phyloP scores from a whole-genome alignment of 2,329 filamentous ascomycete species.

The Xylariaceae sp. region DNA sequence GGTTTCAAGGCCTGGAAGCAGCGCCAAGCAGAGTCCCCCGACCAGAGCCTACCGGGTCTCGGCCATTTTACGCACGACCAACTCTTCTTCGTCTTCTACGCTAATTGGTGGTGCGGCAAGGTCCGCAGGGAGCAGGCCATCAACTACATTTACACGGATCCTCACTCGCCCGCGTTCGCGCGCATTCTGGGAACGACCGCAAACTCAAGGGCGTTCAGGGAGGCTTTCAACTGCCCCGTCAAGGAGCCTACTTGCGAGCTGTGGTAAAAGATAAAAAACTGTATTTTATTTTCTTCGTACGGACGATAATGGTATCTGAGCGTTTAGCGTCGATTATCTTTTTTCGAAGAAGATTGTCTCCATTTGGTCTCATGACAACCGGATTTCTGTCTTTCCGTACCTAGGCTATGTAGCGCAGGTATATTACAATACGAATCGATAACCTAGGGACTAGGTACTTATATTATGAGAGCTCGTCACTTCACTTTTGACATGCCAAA shows the following conservation, averaged over 20 bases:
- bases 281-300: background rate
- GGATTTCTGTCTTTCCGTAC: no score
- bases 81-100: slow-evolving; percentile 58
- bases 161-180: slow-evolving; percentile 59
- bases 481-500: no score
- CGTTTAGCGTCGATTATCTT: background rate
- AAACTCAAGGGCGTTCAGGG: slow-evolving; percentile 62
- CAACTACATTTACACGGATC: slow-evolving; percentile 55
- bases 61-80: slow-evolving; percentile 57
- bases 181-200: slow-evolving; percentile 59
- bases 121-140: slow-evolving; percentile 53
- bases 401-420: no score
- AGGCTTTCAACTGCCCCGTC: slow-evolving; percentile 60
- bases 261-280: slow-evolving; percentile 44
- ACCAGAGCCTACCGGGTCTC: slow-evolving; percentile 50
- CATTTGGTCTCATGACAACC: no score
- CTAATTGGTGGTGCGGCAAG: slow-evolving; percentile 63
- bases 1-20: slow-evolving; percentile 58
- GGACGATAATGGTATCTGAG: background rate
- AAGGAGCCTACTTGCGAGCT: slow-evolving; percentile 65
- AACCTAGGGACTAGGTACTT: no score
- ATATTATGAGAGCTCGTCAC: no score
- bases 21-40: slow-evolving; percentile 44
- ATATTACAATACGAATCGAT: no score
- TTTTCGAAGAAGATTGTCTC: no score